Conservation (phyloP, 202 grass and related monocot genomes). For the Hordeum pubiflorum region DNA sequence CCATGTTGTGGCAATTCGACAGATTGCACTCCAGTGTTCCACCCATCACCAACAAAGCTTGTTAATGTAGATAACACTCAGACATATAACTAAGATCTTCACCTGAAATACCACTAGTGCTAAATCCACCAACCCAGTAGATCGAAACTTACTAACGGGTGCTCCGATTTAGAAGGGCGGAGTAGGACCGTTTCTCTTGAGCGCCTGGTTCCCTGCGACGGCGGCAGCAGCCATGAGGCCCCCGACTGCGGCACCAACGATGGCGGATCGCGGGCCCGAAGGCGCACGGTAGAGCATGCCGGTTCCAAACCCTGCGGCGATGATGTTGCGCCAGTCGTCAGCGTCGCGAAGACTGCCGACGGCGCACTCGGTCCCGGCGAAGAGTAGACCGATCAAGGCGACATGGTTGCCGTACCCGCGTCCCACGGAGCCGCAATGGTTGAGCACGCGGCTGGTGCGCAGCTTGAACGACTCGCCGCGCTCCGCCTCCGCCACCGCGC, state of each 20-base stretch:
- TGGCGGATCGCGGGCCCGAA: constrained; percentile 30
- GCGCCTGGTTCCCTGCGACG: constrained; percentile 23
- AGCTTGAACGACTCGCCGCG: constrained; percentile 39
- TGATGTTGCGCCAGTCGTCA: constrained; percentile 35
- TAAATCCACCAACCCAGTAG: neutral
- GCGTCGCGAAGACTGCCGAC: constrained; percentile 4
- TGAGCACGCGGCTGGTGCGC: constrained; percentile 44
- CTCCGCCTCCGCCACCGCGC: constrained; percentile 28
- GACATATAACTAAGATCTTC: neutral
- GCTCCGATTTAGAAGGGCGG: constrained; percentile 27
- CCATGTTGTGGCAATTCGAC: neutral
- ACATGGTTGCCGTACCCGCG: constrained; percentile 34
- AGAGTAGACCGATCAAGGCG: constrained; percentile 36
- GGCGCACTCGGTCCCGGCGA: constrained; percentile 33
- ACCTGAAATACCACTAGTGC: neutral
- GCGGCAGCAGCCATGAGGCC: constrained; percentile 35
- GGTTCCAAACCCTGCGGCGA: constrained; percentile 34
- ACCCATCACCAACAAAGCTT: neutral
- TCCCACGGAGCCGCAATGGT: constrained; percentile 35
- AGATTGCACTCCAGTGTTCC: neutral
- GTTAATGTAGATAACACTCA: neutral
- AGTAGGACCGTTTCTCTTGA: constrained; percentile 31
- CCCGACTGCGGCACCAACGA: constrained; percentile 37
- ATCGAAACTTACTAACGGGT: constrained; percentile 12
- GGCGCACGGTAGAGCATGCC: constrained; percentile 30